These are phyloP conservation scores for Graphiopsis chlorocephala DNA, from an alignment of 2,329 filamentous ascomycete species.

Conservation along the genomic window DNA sequence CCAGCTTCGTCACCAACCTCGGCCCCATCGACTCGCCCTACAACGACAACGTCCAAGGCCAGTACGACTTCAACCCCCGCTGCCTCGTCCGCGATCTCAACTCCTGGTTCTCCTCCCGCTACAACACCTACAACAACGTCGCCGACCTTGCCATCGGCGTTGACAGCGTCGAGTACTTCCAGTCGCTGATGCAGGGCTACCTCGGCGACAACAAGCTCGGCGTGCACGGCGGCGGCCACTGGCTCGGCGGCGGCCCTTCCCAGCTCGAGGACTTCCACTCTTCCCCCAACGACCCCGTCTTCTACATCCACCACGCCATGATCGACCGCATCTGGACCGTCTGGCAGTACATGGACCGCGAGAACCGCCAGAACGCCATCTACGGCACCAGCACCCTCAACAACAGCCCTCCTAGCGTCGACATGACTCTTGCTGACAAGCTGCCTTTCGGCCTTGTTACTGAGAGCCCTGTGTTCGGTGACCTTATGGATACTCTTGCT, in stretches of 20 bases:
- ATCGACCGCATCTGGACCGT: conserved; percentile 49
- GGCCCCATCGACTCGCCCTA: conserved; percentile 32
- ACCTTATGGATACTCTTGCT: conserved; percentile 33
- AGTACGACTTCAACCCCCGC: conserved; percentile 27
- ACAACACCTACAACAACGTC: conserved; percentile 25
- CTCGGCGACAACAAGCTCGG: conserved; percentile 31
- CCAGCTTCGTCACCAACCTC: conserved; percentile 33
- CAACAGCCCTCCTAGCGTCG: conserved; percentile 42
- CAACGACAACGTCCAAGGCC: conserved; percentile 28
- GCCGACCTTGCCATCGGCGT: conserved; percentile 28
- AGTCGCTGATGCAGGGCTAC: conserved; percentile 31
- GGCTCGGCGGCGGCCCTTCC: conserved; percentile 43
- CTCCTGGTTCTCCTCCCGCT: conserved; percentile 22
- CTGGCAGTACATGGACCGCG: conserved; percentile 49
- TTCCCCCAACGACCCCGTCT: conserved; percentile 48
- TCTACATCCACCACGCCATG: conserved; percentile 50
- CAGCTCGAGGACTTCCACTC: conserved; percentile 43
- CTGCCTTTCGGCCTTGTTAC: conserved; percentile 36
- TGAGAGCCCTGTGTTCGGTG: conserved; percentile 25
- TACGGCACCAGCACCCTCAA: conserved; percentile 46
- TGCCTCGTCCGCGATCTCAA: conserved; percentile 27
- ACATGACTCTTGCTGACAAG: conserved; percentile 45
- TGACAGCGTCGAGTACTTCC: conserved; percentile 29
- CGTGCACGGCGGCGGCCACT: conserved; percentile 49
- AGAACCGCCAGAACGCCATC: conserved; percentile 39